phyloP scores from a whole-genome alignment of 352 stramenopile species.

The Pythium sukuiense region DNA sequence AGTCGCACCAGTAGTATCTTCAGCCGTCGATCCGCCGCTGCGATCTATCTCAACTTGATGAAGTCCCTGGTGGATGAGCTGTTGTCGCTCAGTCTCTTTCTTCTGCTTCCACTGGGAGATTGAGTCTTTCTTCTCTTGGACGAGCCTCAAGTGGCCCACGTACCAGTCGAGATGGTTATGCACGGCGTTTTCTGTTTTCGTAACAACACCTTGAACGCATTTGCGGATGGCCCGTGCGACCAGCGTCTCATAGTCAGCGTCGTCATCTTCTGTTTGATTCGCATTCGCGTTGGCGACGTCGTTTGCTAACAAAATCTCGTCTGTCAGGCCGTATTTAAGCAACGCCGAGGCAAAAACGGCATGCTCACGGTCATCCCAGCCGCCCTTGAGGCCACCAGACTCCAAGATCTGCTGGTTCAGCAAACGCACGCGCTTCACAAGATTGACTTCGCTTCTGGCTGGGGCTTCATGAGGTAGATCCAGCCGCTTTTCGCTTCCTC shows the following conservation, averaged over 20 bases:
- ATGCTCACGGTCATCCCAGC: constrained; percentile 64
- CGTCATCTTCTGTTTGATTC: constrained; percentile 16
- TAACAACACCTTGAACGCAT: constrained; percentile 54
- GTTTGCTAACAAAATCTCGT: constrained; percentile 43
- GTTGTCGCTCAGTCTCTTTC: constrained; percentile 49
- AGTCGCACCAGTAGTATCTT: neutral
- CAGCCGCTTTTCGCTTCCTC: neutral
- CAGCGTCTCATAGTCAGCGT: constrained; percentile 40
- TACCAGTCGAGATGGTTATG: constrained; percentile 74
- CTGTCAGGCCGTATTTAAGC: constrained; percentile 45
- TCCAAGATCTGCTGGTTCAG: constrained; percentile 57
- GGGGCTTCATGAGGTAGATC: constrained; percentile 16
- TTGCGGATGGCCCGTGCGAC: constrained; percentile 52
- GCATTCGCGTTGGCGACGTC: constrained; percentile 9
- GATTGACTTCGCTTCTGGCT: constrained; percentile 26
- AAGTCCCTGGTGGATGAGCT: constrained; percentile 46
- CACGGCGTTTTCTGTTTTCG: constrained; percentile 51
- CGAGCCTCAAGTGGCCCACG: constrained; percentile 43
- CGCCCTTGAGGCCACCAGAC: constrained; percentile 51
- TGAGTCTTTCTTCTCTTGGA: constrained; percentile 60
- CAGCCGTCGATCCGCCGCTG: neutral
- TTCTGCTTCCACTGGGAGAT: constrained; percentile 55
- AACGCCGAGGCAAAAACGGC: constrained; percentile 42
- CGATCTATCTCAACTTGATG: constrained; percentile 12
- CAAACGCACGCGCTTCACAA: constrained; percentile 48